Percentiles rank a stretch among this genome's conserved stretches.
phyloP scores from a whole-genome alignment of 2,329 filamentous ascomycete species.

The Pseudocercospora fijiensis region DNA sequence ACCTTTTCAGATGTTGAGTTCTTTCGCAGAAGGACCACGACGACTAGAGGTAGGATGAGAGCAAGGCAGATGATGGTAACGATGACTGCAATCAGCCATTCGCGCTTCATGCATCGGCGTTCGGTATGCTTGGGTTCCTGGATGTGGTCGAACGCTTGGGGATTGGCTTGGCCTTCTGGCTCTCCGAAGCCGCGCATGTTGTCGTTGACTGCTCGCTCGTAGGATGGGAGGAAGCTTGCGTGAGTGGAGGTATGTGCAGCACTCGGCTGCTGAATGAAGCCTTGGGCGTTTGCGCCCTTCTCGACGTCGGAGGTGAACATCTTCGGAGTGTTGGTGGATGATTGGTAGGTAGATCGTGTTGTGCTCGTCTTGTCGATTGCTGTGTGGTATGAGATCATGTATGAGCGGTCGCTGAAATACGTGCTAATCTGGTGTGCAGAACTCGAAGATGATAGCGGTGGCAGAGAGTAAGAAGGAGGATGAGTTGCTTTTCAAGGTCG shows the following conservation, averaged over 20 bases:
- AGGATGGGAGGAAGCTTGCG: slow-evolving; percentile 13
- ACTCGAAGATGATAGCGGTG: not conserved
- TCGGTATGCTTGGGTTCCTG: slow-evolving; percentile 12
- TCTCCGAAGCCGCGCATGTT: slow-evolving; percentile 14
- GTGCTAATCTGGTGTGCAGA: not conserved
- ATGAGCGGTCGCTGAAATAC: not conserved
- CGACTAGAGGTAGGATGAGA: slow-evolving; percentile 7
- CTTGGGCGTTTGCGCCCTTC: slow-evolving; percentile 8
- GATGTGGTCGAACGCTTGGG: slow-evolving; percentile 13
- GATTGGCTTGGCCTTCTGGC: slow-evolving; percentile 10
- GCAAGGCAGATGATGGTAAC: slow-evolving; percentile 8
- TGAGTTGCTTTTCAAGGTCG: not conserved
- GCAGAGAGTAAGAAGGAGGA: not conserved
- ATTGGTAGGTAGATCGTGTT: not conserved
- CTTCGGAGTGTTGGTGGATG: not conserved
- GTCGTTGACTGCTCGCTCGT: slow-evolving; percentile 17
- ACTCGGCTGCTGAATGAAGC: slow-evolving; percentile 4
- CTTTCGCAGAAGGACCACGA: slow-evolving; percentile 9
- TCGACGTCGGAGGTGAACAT: slow-evolving; percentile 14
- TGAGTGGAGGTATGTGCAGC: not conserved
- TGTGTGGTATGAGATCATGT: not conserved
- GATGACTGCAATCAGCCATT: slow-evolving; percentile 14
- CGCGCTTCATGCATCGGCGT: slow-evolving; percentile 17
- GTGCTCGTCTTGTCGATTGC: slow-evolving; percentile 2
- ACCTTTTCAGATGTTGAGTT: slow-evolving; percentile 9